A percentile compares a stretch with the other conserved stretches of the same genome.
phyloP scores from a whole-genome alignment of 2,329 filamentous ascomycete species.

The Zasmidium citrigriseum region DNA sequence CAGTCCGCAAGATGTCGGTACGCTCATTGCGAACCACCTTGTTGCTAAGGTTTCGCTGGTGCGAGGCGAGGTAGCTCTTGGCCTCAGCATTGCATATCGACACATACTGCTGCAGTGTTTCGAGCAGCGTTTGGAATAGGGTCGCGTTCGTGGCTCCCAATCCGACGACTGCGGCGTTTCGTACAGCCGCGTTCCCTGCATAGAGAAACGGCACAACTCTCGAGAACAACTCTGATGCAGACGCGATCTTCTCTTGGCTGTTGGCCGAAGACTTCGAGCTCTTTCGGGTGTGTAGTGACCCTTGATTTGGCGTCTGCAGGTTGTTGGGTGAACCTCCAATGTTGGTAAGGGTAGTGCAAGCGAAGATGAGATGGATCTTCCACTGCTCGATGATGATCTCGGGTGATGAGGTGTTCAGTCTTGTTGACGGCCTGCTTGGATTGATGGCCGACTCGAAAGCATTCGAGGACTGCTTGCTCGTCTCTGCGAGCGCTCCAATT shows the following conservation, averaged over 20 bases:
- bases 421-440: constrained; percentile 35
- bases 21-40: constrained; percentile 78
- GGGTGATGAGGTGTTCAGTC: constrained; percentile 66
- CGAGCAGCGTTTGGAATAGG: constrained; percentile 85
- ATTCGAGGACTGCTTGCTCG: constrained; percentile 49
- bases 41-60: constrained; percentile 76
- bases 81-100: constrained; percentile 86
- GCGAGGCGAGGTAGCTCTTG: constrained; percentile 70
- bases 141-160: constrained; percentile 94
- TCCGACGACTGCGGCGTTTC: constrained; percentile 86
- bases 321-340: constrained; percentile 62
- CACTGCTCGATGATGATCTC: constrained; percentile 94
- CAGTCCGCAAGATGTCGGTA: constrained; percentile 84
- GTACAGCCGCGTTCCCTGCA: constrained; percentile 74
- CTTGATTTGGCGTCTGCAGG: constrained; percentile 49
- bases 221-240: constrained; percentile 85
- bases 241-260: constrained; percentile 76
- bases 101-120: constrained; percentile 85
- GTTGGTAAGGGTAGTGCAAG: constrained; percentile 90
- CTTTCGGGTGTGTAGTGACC: constrained; percentile 77
- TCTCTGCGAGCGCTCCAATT: constrained; percentile 77
- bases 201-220: constrained; percentile 86
- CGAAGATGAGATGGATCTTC: constrained; percentile 96
- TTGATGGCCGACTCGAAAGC: constrained; percentile 61
- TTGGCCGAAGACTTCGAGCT: constrained; percentile 68